Percentiles rank a stretch among this genome's conserved stretches.
Evolutionary conservation across 371 early-diverging fungal species (phyloP).

Genomic region (Mucor piriformis): DNA sequence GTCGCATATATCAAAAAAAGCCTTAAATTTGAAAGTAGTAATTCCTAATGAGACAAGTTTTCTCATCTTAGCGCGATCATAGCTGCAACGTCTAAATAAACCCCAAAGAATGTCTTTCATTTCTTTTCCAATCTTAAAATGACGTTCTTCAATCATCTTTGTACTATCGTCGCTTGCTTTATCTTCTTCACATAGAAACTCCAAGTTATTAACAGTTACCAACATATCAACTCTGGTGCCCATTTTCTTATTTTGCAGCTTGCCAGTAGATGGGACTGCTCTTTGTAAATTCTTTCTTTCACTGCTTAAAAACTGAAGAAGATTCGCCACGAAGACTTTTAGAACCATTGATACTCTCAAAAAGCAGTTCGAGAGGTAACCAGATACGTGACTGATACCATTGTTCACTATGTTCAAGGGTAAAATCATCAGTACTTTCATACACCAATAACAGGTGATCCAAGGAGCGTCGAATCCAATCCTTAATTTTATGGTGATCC

Average conservation of each 20-base stretch:
- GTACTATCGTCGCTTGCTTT: constrained; percentile 5
- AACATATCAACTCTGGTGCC: constrained; percentile 22
- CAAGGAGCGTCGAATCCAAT: constrained; percentile 1
- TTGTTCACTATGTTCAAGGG: constrained; percentile 5
- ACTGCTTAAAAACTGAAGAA: neutral
- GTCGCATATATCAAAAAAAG: constrained; percentile 14
- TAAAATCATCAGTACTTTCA: neutral
- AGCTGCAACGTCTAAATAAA: neutral
- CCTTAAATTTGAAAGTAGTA: constrained; percentile 3
- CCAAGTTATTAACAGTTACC: constrained; percentile 1
- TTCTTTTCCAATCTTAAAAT: constrained; percentile 12
- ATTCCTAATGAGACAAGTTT: neutral
- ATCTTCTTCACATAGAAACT: constrained; percentile 10
- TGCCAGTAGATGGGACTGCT: constrained; percentile 15
- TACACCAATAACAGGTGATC: neutral
- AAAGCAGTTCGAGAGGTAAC: constrained; percentile 7
- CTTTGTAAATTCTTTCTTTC: constrained; percentile 6
- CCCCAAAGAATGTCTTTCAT: constrained; percentile 11
- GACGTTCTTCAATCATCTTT: constrained; percentile 11
- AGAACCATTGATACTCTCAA: constrained; percentile 3
- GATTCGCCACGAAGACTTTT: constrained; percentile 9
- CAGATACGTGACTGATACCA: constrained; percentile 9
- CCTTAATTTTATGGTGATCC: constrained; percentile 1
- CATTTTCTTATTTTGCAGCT: constrained; percentile 28
- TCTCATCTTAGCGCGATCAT: neutral